Percentiles rank a stretch among this genome's conserved stretches.
Evolutionary conservation across 139 green algal species (phyloP).

Genomic region (Monoraphidium neglectum): DNA sequence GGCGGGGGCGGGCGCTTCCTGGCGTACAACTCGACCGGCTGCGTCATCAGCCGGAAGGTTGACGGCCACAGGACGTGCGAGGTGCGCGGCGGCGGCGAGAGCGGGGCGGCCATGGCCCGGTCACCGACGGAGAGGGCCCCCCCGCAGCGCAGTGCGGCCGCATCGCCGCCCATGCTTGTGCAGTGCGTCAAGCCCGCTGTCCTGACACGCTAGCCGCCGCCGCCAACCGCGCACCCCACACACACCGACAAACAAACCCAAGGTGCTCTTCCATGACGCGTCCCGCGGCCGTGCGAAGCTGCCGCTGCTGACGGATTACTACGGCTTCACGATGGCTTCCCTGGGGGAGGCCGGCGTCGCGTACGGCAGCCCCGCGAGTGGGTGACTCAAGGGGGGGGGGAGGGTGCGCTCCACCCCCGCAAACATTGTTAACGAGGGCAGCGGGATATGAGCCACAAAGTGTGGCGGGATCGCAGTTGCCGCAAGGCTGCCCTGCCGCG

Average conservation of each 20-base stretch:
- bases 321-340: slow-evolving; percentile 70
- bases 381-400: too few relatives aligned
- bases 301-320: slow-evolving; percentile 85
- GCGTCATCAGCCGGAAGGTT: slow-evolving; percentile 54
- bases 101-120: too few relatives aligned
- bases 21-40: slow-evolving; percentile 74
- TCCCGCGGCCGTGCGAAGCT: slow-evolving; percentile 45
- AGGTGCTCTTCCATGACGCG: slow-evolving; percentile 90
- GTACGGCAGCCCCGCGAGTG: slow-evolving; percentile 46
- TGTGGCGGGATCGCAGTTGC: too few relatives aligned
- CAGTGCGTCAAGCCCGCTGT: too few relatives aligned
- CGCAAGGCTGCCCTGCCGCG: too few relatives aligned
- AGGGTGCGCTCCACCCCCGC: too few relatives aligned
- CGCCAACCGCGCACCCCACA: not conserved
- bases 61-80: slow-evolving; percentile 66
- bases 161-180: too few relatives aligned
- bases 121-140: too few relatives aligned
- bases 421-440: too few relatives aligned
- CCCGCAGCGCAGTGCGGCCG: too few relatives aligned
- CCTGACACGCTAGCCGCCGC: too few relatives aligned
- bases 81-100: slow-evolving; percentile 45
- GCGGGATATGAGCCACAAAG: too few relatives aligned
- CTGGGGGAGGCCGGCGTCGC: slow-evolving; percentile 70
- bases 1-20: slow-evolving; percentile 59
- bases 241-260: not conserved